A percentile compares a stretch with the other conserved stretches of the same genome.
Evolutionary conservation across 192 early-diverging fungal genomes (phyloP).

Genomic region (Coemansia sp.): DNA sequence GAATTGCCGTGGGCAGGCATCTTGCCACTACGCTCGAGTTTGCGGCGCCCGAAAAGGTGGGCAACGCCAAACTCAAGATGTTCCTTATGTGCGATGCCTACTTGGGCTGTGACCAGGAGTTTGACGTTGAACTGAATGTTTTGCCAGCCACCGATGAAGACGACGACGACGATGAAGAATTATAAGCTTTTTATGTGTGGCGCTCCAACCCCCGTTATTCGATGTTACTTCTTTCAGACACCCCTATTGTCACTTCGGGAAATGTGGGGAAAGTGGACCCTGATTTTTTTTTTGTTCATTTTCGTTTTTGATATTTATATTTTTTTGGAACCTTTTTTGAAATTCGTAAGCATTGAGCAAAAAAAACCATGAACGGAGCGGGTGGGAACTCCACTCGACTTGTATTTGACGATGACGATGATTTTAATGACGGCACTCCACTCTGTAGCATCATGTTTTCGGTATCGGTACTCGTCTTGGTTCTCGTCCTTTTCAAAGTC

Average conservation of each 20-base stretch:
- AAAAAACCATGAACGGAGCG: constrained; percentile 32
- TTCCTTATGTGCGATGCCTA: constrained; percentile 95
- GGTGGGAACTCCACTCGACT: constrained; percentile 49
- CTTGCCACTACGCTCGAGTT: constrained; percentile 80
- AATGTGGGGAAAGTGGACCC: not conserved
- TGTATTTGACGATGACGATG: constrained; percentile 46
- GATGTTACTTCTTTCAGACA: not conserved
- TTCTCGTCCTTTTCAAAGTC: constrained; percentile 37
- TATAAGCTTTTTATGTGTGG: not conserved
- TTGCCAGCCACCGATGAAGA: constrained; percentile 19
- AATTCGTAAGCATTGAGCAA: not conserved
- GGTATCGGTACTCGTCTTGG: constrained; percentile 8
- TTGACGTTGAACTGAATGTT: constrained; percentile 67
- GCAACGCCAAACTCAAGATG: constrained; percentile 66
- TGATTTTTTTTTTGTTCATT: not conserved
- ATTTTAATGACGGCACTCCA: constrained; percentile 25
- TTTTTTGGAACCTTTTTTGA: not conserved
- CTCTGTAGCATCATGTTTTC: constrained; percentile 41
- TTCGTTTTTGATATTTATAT: not conserved
- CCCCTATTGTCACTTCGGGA: not conserved
- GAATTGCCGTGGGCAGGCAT: constrained; percentile 66
- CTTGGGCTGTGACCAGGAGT: constrained; percentile 95
- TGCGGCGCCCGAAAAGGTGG: constrained; percentile 67
- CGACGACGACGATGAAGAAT: constrained; percentile 52
- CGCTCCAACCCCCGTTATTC: not conserved